Evolutionary conservation across 1,139 yeast species (phyloP), one percentile per base, ranked within the genome.

Genomic region (Kodamaea ohmeri): DNA sequence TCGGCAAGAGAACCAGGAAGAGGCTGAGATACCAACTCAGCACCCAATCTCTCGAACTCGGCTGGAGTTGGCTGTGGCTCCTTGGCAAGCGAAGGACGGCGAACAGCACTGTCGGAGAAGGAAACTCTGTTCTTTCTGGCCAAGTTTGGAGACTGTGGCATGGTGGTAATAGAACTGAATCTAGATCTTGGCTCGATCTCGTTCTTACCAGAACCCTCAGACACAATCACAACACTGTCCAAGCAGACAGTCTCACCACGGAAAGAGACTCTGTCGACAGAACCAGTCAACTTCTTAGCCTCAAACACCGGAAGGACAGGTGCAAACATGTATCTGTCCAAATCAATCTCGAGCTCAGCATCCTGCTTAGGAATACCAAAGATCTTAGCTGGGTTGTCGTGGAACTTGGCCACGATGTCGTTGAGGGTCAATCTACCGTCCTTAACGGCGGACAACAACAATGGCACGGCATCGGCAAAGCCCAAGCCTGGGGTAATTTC

Each of bases 211-310:
- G 71, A 60, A 24, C 84, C 82, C 47, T 69, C 73, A 17, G 62
- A 55, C 37, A 74, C 71, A 46, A 84, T 70, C 36, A 87, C 65
- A 42, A 76, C 76, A 49, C 96, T 96, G 58, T 90, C 96, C 50
- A 89, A 74, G 48, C 88, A 83, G 43, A 83, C 87, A 41, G 96
- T 85, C 58, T 82, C 82, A 46, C 80, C 83, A 49, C 81, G 79
- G 60, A 86, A 71, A 47, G 82, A 75, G 38, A 92, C 97, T 60
- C 97, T 80, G 64, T 88, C 96, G 53, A 92, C 83, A 50, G 87
- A 81, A 46, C 97, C 97, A 46, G 67, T 72, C 55, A 85, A 69
- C 38, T 71, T 66, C 39, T 70, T 65, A 40, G 48, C 49, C 32
- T 44, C 47, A 40, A 56, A 53, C 16, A 46, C 43, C n/a, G 59